Evolutionary conservation across 2,329 filamentous ascomycete genomes (phyloP).

Genomic region (Pseudocercospora pini-densiflorae): DNA sequence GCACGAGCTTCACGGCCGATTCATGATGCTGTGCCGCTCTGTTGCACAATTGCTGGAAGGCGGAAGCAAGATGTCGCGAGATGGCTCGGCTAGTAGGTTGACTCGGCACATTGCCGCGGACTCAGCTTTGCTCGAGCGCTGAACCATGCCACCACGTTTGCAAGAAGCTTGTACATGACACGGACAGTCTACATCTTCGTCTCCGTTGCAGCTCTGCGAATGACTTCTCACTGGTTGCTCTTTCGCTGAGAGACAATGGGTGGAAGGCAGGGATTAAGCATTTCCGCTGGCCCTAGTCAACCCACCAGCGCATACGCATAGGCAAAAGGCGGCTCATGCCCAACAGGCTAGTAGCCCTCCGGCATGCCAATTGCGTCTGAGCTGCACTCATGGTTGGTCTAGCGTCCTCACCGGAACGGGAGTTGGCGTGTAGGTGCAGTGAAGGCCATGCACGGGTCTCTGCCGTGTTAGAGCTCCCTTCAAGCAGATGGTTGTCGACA

Average conservation of each 20-base stretch:
- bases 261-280: not conserved
- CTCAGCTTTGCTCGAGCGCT: not conserved
- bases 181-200: not conserved
- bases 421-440: not conserved
- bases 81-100: not conserved
- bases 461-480: not conserved
- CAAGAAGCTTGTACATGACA: not conserved
- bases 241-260: not conserved
- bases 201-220: not conserved
- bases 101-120: not conserved
- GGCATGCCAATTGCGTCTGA: not conserved
- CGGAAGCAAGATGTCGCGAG: not conserved
- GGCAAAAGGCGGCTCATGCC: not conserved
- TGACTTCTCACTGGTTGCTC: not conserved
- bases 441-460: not conserved
- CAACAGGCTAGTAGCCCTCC: not conserved
- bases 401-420: not conserved
- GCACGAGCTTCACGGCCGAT: not conserved
- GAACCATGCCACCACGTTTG: not conserved
- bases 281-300: not conserved
- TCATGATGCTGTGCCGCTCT: not conserved
- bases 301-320: not conserved
- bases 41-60: not conserved
- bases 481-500: not conserved
- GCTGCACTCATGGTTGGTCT: not conserved